These are phyloP conservation scores for Ogataea trehaloabstinens DNA, from an alignment of 805 yeast genomes.

Conservation along the genomic window DNA sequence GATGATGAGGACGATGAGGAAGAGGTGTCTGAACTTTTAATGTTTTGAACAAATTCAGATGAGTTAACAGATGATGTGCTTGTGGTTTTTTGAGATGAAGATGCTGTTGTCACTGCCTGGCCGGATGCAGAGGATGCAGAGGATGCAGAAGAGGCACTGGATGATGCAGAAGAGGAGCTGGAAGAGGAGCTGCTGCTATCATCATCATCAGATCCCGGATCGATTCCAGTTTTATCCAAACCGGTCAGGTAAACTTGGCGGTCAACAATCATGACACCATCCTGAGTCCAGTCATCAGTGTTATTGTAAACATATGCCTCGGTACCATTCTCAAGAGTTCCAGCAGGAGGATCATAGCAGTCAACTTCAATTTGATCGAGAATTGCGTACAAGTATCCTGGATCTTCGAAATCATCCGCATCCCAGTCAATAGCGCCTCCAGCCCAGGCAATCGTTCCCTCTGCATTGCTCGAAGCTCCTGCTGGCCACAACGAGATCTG, in stretches of 20 bases:
- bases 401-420: slow-evolving; percentile 63
- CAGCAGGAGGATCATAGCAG: slow-evolving; percentile 72
- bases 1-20: slow-evolving; percentile 1
- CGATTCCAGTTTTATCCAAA: slow-evolving; percentile 63
- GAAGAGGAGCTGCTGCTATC: slow-evolving; percentile 1
- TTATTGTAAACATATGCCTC: slow-evolving; percentile 54
- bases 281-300: slow-evolving; percentile 45
- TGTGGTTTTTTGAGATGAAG: slow-evolving; percentile 1
- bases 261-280: slow-evolving; percentile 58
- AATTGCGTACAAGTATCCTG: slow-evolving; percentile 79
- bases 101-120: slow-evolving; percentile 1
- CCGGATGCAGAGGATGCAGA: slow-evolving; percentile 4
- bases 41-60: slow-evolving; percentile 3
- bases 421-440: slow-evolving; percentile 89
- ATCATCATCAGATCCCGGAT: slow-evolving; percentile 42
- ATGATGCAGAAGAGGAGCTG: slow-evolving; percentile 1
- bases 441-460: slow-evolving; percentile 78
- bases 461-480: slow-evolving; percentile 52
- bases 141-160: not conserved
- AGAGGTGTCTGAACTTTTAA: not conserved
- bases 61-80: slow-evolving; percentile 1
- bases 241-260: slow-evolving; percentile 59
- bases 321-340: slow-evolving; percentile 43
- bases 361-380: slow-evolving; percentile 58
- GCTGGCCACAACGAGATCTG: slow-evolving; percentile 80